Evolutionary conservation across 208 protist species (phyloP), one percentile per base, ranked within the genome.

Genomic region (Trypanosoma conorhini): DNA sequence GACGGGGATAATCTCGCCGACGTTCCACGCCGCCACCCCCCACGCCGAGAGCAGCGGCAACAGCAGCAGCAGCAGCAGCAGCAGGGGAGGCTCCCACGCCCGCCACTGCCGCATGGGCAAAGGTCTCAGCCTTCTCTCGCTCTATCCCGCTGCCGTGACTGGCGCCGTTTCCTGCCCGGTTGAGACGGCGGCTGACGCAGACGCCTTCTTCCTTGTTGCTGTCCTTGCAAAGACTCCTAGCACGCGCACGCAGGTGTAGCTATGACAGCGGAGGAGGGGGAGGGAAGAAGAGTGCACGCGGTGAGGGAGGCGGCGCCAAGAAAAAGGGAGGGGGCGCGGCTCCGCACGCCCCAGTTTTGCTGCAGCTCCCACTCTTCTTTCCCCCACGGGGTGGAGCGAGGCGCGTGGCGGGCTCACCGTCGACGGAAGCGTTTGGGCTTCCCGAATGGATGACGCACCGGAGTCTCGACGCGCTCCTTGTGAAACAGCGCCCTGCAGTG

Each of bases 1-100:
- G 33, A 94, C 40, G 3, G 88, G 86, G 28, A 94, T 61, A 7
- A 71, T 40, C 48, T 91, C 85, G 10, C 88, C 88, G 15, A 68
- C 48, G 60, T 62, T 63, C 66, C 73, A 76, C 44, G 66, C 64
- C 28, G 58, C 66, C n/a, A 76, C 40, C 22, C 33, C 59, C 21
- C 28, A 62, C 9, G 26, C 15, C 15, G 65, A 31, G 8, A 64
- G 26, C 0, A 73, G 7, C 40, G 60, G 26, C 0, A 73, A 1
- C 40, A 60, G 30, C 54, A 63, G 50, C 55, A 59, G 31, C 44
- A 40, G 44, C 3, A 30, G 31, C 12, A 55, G 9, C 26, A 42
- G 33, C 44, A 31, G 48, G 58, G n/a, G 68, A 28, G 13, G 61
- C 21, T 13, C 66, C 54, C 1, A 48, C 38, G 1, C 7, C 28